A percentile compares a stretch with the other conserved stretches of the same genome.
phyloP scores from a whole-genome alignment of 129 eudicot genomes.

The Centella asiatica region DNA sequence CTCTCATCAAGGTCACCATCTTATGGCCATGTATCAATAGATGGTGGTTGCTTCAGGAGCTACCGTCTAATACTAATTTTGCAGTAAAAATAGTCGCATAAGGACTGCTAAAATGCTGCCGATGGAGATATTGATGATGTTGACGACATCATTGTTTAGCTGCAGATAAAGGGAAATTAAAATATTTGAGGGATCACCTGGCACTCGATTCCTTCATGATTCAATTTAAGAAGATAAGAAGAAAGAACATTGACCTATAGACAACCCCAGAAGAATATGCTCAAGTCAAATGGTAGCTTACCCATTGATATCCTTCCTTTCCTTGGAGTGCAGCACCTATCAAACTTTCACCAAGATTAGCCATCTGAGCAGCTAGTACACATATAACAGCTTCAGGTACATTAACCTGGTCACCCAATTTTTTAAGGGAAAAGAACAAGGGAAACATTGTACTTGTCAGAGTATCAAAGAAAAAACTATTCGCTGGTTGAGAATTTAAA shows the following conservation, averaged over 20 bases:
- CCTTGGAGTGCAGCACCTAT: constrained; percentile 87
- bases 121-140: constrained; percentile 75
- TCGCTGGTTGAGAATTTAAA: no score
- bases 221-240: not conserved
- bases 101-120: constrained; percentile 77
- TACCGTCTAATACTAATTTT: constrained; percentile 17
- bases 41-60: not conserved
- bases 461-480: not conserved
- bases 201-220: not conserved
- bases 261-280: not conserved
- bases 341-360: constrained; percentile 84
- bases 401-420: constrained; percentile 36
- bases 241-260: not conserved
- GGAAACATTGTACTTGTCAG: not conserved
- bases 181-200: not conserved
- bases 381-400: constrained; percentile 60
- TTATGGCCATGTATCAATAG: not conserved
- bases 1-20: not conserved
- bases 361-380: constrained; percentile 90
- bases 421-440: not conserved
- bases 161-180: constrained; percentile 23
- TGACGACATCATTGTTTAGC: constrained; percentile 91
- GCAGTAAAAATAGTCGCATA: constrained; percentile 54
- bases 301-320: constrained; percentile 87
- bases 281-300: constrained; percentile 21